Conservation (phyloP, 768 basidiomycete genomes). For the Xerocomellus amylosporus region DNA sequence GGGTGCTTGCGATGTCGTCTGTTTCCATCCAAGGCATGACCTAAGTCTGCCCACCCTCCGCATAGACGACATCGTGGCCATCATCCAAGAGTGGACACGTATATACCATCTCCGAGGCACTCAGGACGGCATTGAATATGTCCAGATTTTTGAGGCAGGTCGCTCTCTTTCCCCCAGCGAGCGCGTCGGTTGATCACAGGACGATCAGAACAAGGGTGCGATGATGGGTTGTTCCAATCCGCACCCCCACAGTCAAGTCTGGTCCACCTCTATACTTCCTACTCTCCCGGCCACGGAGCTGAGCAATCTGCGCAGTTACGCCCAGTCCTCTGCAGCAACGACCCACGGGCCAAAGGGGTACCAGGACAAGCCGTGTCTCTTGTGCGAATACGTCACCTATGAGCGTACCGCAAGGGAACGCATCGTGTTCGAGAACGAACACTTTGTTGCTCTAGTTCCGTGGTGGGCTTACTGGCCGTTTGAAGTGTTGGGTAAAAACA, state of each 20-base stretch:
- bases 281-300: slow-evolving; percentile 69
- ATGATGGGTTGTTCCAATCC: slow-evolving; percentile 97
- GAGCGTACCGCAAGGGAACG: slow-evolving; percentile 60
- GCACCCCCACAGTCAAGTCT: slow-evolving; percentile 90
- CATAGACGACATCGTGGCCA: slow-evolving; percentile 51
- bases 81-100: slow-evolving; percentile 72
- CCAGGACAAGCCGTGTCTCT: slow-evolving; percentile 58
- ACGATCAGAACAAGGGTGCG: slow-evolving; percentile 74
- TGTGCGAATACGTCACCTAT: slow-evolving; percentile 75
- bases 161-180: neutral
- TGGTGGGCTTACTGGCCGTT: slow-evolving; percentile 98
- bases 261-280: slow-evolving; percentile 75
- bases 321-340: slow-evolving; percentile 32
- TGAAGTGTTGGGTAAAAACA: slow-evolving; percentile 62
- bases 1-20: slow-evolving; percentile 84
- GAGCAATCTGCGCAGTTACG: slow-evolving; percentile 50
- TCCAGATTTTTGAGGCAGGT: slow-evolving; percentile 82
- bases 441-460: slow-evolving; percentile 84
- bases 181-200: slow-evolving; percentile 1
- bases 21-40: slow-evolving; percentile 85
- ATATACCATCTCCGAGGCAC: slow-evolving; percentile 59
- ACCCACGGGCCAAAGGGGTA: slow-evolving; percentile 54
- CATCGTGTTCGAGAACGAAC: slow-evolving; percentile 65
- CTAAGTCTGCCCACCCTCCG: slow-evolving; percentile 72
- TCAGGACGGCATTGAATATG: slow-evolving; percentile 69